Evolutionary conservation across 352 stramenopile genomes (phyloP).

Genomic region (Discostella stelligera): DNA sequence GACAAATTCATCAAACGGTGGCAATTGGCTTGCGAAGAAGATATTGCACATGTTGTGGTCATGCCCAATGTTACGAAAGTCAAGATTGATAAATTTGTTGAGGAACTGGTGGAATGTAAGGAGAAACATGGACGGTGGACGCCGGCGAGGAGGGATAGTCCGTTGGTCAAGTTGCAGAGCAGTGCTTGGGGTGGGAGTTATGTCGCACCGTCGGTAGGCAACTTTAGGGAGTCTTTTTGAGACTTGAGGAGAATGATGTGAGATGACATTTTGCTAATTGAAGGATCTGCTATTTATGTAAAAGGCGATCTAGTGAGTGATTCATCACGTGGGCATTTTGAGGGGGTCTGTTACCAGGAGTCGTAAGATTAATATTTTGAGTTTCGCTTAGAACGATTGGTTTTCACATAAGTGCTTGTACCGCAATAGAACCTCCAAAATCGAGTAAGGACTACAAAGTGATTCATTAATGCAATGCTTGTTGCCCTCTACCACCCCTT

Average conservation of each 20-base stretch:
- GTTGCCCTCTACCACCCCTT: neutral
- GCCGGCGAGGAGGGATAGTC: conserved; percentile 48
- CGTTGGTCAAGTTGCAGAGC: conserved; percentile 52
- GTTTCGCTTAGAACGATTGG: neutral
- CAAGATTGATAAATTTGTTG: conserved; percentile 82
- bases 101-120: conserved; percentile 67
- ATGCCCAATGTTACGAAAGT: conserved; percentile 82
- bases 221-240: conserved; percentile 39
- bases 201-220: conserved; percentile 25
- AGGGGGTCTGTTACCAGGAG: too few relatives aligned
- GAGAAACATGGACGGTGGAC: conserved; percentile 63
- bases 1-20: conserved; percentile 79
- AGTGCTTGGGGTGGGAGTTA: conserved; percentile 52
- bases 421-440: neutral
- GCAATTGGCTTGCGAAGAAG: conserved; percentile 81
- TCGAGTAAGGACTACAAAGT: too few relatives aligned
- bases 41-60: conserved; percentile 82
- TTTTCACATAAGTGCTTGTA: too few relatives aligned
- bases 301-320: neutral
- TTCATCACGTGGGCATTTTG: neutral
- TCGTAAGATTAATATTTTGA: neutral
- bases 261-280: conserved; percentile 2
- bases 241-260: neutral
- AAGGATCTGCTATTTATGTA: neutral
- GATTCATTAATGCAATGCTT: too few relatives aligned